Evolutionary conservation across 2,329 filamentous ascomycete species (phyloP), one percentile per base, ranked within the genome.

Genomic region (Fonsecaea pugnacius): DNA sequence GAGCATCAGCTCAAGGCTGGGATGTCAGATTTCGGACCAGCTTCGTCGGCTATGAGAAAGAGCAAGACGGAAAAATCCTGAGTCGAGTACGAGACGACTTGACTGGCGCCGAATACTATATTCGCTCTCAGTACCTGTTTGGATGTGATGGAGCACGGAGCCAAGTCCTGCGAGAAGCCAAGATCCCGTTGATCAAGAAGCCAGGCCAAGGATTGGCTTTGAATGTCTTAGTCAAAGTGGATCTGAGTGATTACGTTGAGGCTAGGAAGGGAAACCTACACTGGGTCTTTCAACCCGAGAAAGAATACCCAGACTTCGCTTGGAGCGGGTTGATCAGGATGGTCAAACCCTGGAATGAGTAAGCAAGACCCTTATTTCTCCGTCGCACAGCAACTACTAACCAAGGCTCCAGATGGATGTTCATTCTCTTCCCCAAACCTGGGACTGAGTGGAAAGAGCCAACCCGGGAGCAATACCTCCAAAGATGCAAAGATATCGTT

Each of bases 331-430:
- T 85, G 67, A 77, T 82, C 2, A 78, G 87, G 27, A 88, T 89
- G 85, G 85, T 89, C 4, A 85, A 83, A 75, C 82, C 85, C 0
- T 89, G 86, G 86, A 72, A 83, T 67, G 83, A 89, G 75, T 68
- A 62, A 64, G 66, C 48, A 8, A 35, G 6, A 21, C 27, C 21
- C 21, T 33, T 18, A 32, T 3, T 59, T 36, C 24, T n/a, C 27
- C 27, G 27, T 27, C 3, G n/a, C 24, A 12, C 14, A 7, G 27
- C 18, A 46, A 9, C 24, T 32, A 32, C 64, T 63, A 57, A 66
- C 14, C 43, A 8, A 24, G 3, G 27, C 36, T 43, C 32, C 21
- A 68, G 66, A 36, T 89, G 85, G 85, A 79, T 85, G 76, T 84
- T 84, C 51, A 84, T 85, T 62, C 72, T 85, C 21, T 75, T 86